A percentile compares a stretch with the other conserved stretches of the same genome.
These are phyloP conservation scores for Dipodascus geniculatus DNA, from an alignment of 805 yeast genomes.

Conservation along the genomic window DNA sequence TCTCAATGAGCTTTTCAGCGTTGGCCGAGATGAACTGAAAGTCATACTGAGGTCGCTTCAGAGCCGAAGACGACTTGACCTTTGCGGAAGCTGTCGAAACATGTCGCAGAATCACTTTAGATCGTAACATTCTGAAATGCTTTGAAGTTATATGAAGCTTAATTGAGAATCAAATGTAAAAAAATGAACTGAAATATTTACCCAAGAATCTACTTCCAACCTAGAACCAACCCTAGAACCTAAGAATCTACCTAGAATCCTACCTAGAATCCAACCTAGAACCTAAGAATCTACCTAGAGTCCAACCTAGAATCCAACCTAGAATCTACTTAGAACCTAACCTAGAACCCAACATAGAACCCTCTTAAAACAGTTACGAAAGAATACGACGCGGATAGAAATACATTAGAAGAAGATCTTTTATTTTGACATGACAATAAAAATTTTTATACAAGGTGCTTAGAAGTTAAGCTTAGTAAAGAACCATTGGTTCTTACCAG, in stretches of 20 bases:
- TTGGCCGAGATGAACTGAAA: conserved; percentile 8
- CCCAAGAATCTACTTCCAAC: too few species aligned
- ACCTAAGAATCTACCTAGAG: too few species aligned
- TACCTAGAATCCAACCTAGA: too few species aligned
- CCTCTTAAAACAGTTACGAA: too few species aligned
- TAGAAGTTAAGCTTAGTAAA: conserved; percentile 94
- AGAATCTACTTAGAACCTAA: too few species aligned
- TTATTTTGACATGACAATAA: conserved; percentile 1
- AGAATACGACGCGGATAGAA: not conserved
- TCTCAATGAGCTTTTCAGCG: conserved; percentile 14
- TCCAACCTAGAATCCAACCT: too few species aligned
- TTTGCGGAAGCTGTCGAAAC: conserved; percentile 4
- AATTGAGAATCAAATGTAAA: too few species aligned
- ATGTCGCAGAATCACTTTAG: not conserved
- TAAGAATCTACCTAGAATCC: too few species aligned
- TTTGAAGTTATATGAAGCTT: too few species aligned
- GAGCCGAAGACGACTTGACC: conserved; percentile 12
- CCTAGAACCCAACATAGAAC: too few species aligned
- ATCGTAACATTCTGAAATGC: not conserved
- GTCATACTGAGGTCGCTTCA: conserved; percentile 15
- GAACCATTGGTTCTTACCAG: conserved; percentile 99
- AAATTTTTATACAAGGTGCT: conserved; percentile 16
- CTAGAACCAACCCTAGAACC: too few species aligned
- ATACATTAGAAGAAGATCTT: not conserved
- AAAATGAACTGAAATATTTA: too few species aligned